These are phyloP conservation scores for Phialocephala subalpina DNA, from an alignment of 2,329 filamentous ascomycete genomes.

Conservation along the genomic window DNA sequence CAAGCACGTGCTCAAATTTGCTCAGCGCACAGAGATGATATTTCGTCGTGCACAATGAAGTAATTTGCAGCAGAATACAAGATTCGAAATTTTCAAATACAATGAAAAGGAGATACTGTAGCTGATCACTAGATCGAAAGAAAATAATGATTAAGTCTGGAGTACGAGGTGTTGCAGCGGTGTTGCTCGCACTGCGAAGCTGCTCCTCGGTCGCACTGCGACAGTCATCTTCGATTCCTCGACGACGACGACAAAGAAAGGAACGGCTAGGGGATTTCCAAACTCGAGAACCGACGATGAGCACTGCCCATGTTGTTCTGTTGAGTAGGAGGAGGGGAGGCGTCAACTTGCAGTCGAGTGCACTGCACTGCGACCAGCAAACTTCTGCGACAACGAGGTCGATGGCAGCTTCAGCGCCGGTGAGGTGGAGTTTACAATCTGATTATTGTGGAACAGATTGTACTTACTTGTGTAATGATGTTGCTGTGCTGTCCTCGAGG, in stretches of 20 bases:
- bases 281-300: not conserved
- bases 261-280: no score
- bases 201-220: not conserved
- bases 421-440: not conserved
- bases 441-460: not conserved
- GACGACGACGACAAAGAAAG: not conserved
- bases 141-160: not conserved
- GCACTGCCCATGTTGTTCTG: not conserved
- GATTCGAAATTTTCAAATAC: not conserved
- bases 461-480: not conserved
- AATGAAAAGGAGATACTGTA: not conserved
- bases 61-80: not conserved
- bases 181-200: not conserved
- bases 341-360: not conserved
- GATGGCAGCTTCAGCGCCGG: not conserved
- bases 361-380: slow-evolving; percentile 3
- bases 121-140: not conserved
- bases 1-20: not conserved
- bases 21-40: not conserved
- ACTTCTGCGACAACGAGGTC: slow-evolving; percentile 8
- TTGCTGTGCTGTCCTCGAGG: not conserved
- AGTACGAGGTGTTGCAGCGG: not conserved
- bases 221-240: not conserved
- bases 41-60: not conserved
- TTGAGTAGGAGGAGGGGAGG: not conserved